Conservation (phyloP, 495 filamentous ascomycete species). For the Tuber brumale region DNA sequence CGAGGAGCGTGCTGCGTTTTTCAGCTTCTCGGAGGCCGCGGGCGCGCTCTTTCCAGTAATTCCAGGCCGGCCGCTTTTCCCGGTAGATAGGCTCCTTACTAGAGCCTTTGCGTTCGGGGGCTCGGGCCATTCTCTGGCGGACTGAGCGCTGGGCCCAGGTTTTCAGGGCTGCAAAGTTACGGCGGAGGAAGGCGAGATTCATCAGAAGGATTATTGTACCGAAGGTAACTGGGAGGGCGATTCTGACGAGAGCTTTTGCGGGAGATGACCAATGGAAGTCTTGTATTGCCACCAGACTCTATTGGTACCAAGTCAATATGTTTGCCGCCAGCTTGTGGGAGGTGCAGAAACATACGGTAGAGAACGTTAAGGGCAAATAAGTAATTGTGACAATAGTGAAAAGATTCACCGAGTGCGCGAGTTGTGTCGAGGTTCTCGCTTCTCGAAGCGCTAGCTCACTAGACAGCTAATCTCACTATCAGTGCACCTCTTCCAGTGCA, state of each 20-base stretch:
- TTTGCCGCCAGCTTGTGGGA: neutral
- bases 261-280: neutral
- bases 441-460: neutral
- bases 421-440: constrained; percentile 5
- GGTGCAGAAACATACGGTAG: neutral
- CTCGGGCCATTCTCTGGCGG: neutral
- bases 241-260: neutral
- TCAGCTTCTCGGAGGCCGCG: neutral
- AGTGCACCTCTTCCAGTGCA: neutral
- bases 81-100: neutral
- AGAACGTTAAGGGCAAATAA: neutral
- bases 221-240: neutral
- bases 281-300: neutral
- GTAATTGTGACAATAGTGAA: constrained; percentile 1
- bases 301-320: neutral
- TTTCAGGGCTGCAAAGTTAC: neutral
- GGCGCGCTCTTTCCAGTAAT: neutral
- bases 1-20: neutral
- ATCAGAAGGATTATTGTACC: neutral
- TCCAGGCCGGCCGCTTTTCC: neutral
- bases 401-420: neutral
- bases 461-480: neutral
- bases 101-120: neutral
- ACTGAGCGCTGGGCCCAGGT: neutral
- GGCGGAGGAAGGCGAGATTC: neutral